These are phyloP conservation scores for Argentina anserina DNA, from an alignment of 306 rosid genomes.

Conservation along the genomic window DNA sequence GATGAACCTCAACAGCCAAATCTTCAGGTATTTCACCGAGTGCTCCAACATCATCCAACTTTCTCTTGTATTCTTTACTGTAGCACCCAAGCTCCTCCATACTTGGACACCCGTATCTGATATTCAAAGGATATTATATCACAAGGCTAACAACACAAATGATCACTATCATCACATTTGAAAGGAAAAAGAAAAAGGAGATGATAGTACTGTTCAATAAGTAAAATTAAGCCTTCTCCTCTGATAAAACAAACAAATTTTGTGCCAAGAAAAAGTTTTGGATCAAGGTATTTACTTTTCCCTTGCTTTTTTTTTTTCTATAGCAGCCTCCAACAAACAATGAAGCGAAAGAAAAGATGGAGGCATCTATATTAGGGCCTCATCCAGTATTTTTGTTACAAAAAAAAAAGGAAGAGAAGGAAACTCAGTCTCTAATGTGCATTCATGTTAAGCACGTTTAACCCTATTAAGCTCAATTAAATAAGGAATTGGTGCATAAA, in stretches of 20 bases:
- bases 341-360: not conserved
- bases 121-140: constrained; percentile 17
- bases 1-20: constrained; percentile 77
- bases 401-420: not conserved
- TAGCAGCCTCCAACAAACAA: not conserved
- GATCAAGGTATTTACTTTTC: not conserved
- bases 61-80: constrained; percentile 65
- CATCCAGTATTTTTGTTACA: too few species aligned
- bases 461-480: not conserved
- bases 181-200: not conserved
- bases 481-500: not conserved
- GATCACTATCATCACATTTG: not conserved
- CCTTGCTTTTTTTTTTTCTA: not conserved
- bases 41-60: constrained; percentile 71
- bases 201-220: not conserved
- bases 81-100: constrained; percentile 76
- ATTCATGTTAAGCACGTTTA: not conserved
- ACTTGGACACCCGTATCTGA: constrained; percentile 89
- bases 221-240: not conserved
- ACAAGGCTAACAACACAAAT: not conserved
- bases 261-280: not conserved
- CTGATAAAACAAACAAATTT: not conserved
- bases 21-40: constrained; percentile 78
- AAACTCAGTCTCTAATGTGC: not conserved
- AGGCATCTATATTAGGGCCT: too few species aligned